These are phyloP conservation scores for Penicillium sp. DNA, from an alignment of 2,329 filamentous ascomycete genomes.

Conservation along the genomic window DNA sequence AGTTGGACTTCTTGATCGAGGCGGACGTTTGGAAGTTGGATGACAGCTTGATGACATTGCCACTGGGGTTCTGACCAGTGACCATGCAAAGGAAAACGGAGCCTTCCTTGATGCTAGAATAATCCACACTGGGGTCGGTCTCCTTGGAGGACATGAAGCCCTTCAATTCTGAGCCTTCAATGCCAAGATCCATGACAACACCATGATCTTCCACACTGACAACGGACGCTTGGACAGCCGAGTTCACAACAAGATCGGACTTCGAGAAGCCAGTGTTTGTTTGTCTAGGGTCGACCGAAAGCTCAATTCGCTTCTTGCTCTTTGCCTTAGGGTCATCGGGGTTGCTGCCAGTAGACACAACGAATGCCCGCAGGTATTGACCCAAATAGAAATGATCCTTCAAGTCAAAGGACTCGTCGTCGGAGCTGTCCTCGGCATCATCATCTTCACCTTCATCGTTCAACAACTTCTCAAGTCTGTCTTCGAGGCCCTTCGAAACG, in stretches of 20 bases:
- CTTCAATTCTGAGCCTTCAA: conserved; percentile 64
- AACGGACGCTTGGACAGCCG: conserved; percentile 82
- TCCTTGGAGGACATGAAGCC: conserved; percentile 87
- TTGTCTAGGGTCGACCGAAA: conserved; percentile 76
- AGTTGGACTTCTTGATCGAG: conserved; percentile 62
- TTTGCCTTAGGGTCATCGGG: conserved; percentile 53
- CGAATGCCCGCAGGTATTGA: conserved; percentile 82
- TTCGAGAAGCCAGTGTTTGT: conserved; percentile 72
- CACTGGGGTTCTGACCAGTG: conserved; percentile 68
- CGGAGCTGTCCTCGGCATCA: conserved; percentile 50
- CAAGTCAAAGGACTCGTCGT: conserved; percentile 65
- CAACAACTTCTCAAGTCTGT: conserved; percentile 66
- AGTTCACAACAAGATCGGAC: conserved; percentile 70
- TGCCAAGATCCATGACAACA: conserved; percentile 84
- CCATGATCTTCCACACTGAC: conserved; percentile 94
- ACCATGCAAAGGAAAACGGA: conserved; percentile 81
- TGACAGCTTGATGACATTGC: conserved; percentile 83
- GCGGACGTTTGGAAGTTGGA: conserved; percentile 68
- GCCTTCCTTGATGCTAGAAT: conserved; percentile 73
- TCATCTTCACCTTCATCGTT: conserved; percentile 59
- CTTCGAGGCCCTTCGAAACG: conserved; percentile 76
- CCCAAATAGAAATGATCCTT: conserved; percentile 73
- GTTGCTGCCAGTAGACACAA: conserved; percentile 70
- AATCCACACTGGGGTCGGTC: conserved; percentile 62
- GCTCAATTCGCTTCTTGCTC: conserved; percentile 76